Percentiles rank a stretch among this genome's conserved stretches.
These are phyloP conservation scores for Paecilomyces sp. DNA, from an alignment of 2,329 filamentous ascomycete genomes.

Conservation along the genomic window DNA sequence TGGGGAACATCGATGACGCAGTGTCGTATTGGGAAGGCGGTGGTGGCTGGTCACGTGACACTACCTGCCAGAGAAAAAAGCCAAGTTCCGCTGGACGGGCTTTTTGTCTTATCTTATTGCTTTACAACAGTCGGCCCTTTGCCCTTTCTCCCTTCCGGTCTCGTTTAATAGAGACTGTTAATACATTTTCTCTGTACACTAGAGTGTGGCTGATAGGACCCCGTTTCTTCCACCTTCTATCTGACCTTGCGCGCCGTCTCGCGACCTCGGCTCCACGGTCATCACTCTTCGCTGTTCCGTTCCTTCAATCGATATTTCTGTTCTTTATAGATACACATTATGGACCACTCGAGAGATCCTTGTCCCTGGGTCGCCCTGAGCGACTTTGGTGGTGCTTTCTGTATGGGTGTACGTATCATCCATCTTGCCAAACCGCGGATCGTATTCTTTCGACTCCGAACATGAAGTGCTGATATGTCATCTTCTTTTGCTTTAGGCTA, in stretches of 20 bases:
- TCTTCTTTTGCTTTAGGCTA: slow-evolving; percentile 47
- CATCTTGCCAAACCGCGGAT: background rate
- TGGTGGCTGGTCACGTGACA: background rate
- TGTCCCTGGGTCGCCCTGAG: slow-evolving; percentile 95
- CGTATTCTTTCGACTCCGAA: background rate
- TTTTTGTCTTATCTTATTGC: slow-evolving; percentile 1
- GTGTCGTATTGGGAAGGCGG: background rate
- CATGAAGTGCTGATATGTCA: slow-evolving; percentile 13
- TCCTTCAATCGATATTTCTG: background rate
- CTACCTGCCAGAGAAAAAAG: background rate
- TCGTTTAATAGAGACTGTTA: background rate
- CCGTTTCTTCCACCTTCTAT: background rate
- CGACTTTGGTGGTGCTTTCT: slow-evolving; percentile 95
- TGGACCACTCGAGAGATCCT: slow-evolving; percentile 96
- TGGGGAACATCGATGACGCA: background rate
- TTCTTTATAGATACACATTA: slow-evolving; percentile 27
- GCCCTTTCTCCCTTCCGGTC: background rate
- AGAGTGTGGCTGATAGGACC: background rate
- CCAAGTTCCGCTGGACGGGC: background rate
- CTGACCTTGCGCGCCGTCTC: background rate
- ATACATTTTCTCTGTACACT: background rate
- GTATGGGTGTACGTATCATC: slow-evolving; percentile 72
- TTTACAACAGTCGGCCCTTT: background rate
- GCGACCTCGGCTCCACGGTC: background rate
- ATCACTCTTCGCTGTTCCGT: background rate